Percentiles rank a stretch among this genome's conserved stretches.
These are phyloP conservation scores for Neurospora terricola DNA, from an alignment of 495 filamentous ascomycete genomes.

Conservation along the genomic window DNA sequence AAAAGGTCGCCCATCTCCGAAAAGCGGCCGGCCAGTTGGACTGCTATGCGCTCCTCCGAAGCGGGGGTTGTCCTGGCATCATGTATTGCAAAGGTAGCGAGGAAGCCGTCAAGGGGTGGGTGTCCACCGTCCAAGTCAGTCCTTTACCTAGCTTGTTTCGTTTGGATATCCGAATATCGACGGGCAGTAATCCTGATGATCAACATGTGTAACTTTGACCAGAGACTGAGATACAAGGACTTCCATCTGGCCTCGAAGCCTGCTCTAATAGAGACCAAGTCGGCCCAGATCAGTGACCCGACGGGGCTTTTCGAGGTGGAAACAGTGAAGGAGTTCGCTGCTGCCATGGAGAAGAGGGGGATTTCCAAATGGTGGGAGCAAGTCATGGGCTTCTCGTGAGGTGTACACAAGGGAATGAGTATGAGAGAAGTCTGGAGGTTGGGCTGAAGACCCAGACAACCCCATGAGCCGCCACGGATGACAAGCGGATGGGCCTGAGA, in stretches of 20 bases:
- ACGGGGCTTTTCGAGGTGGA: slow-evolving; percentile 17
- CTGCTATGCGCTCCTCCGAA: slow-evolving; percentile 54
- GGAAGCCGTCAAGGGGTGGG: slow-evolving; percentile 26
- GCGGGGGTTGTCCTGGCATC: slow-evolving; percentile 58
- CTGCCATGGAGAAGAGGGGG: slow-evolving; percentile 19
- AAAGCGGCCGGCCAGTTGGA: slow-evolving; percentile 47
- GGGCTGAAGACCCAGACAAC: neutral
- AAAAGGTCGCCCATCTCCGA: slow-evolving; percentile 58
- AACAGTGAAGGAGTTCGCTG: slow-evolving; percentile 17
- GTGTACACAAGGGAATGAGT: neutral
- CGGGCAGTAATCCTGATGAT: neutral
- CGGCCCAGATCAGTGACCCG: slow-evolving; percentile 1
- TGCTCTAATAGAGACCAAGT: slow-evolving; percentile 3
- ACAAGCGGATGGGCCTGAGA: neutral
- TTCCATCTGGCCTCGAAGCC: slow-evolving; percentile 20
- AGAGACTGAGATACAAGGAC: slow-evolving; percentile 25
- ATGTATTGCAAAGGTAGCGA: slow-evolving; percentile 64
- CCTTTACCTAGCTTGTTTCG: neutral
- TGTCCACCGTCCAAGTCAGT: slow-evolving; percentile 23
- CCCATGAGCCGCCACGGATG: neutral
- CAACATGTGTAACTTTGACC: neutral
- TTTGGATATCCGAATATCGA: neutral
- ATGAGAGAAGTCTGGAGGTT: neutral
- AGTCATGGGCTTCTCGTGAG: slow-evolving; percentile 18
- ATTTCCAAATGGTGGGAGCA: slow-evolving; percentile 17